These are phyloP conservation scores for Torulaspora franciscae DNA, from an alignment of 805 yeast species.

Conservation along the genomic window DNA sequence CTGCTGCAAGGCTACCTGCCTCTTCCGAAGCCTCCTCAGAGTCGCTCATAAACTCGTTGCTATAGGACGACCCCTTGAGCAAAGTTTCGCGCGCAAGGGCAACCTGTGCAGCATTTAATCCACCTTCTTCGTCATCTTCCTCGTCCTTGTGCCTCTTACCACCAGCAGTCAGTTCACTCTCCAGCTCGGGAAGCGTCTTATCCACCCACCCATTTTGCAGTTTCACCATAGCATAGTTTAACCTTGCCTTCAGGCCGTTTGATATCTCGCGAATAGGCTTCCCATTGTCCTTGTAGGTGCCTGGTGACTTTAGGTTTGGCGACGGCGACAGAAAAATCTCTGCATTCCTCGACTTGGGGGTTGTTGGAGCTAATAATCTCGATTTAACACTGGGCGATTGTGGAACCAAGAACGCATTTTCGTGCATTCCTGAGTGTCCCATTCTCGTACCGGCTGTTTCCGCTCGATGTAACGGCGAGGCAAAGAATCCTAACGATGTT, in stretches of 20 bases:
- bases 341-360: conserved; percentile 32
- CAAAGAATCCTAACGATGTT: conserved; percentile 24
- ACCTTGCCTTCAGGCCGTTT: conserved; percentile 38
- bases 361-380: conserved; percentile 31
- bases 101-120: conserved; percentile 1
- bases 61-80: conserved; percentile 11
- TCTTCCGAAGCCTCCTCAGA: conserved; percentile 8
- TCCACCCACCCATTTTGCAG: conserved; percentile 36
- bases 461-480: conserved; percentile 27
- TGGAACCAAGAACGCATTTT: conserved; percentile 13
- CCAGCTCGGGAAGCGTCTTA: conserved; percentile 29
- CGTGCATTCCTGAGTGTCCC: conserved; percentile 4
- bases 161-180: conserved; percentile 16
- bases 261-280: conserved; percentile 42
- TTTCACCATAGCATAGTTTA: conserved; percentile 41
- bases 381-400: conserved; percentile 18
- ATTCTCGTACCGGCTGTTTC: conserved; percentile 8
- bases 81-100: conserved; percentile 6
- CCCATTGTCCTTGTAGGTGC: conserved; percentile 21
- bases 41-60: conserved; percentile 14
- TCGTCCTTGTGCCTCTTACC: conserved; percentile 11
- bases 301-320: conserved; percentile 32
- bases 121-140: conserved; percentile 4
- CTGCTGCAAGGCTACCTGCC: conserved; percentile 16
- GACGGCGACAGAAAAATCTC: conserved; percentile 35